phyloP scores from a whole-genome alignment of 1,284 basidiomycete genomes.

The Neolentinus lepideus region DNA sequence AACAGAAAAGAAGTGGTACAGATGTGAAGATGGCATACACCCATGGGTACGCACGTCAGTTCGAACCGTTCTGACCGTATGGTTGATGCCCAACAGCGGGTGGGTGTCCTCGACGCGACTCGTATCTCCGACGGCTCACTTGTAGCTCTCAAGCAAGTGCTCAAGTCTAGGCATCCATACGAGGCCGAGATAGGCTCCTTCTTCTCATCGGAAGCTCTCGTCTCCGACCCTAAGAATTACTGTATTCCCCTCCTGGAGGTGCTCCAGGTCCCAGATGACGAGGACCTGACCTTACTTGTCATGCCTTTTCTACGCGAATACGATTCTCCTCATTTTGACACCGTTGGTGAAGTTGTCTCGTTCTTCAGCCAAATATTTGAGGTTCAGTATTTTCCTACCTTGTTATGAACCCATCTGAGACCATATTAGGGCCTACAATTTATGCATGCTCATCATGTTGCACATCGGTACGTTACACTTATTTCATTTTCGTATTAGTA shows the following conservation, averaged over 20 bases:
- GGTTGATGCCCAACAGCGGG: neutral
- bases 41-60: neutral
- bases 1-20: neutral
- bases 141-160: neutral
- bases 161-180: neutral
- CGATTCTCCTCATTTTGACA: neutral
- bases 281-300: neutral
- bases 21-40: neutral
- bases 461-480: slow-evolving; percentile 13
- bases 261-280: slow-evolving; percentile 1
- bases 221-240: neutral
- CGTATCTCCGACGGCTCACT: neutral
- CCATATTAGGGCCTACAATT: slow-evolving; percentile 14
- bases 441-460: slow-evolving; percentile 16
- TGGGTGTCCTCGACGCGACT: neutral
- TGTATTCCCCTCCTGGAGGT: neutral
- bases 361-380: slow-evolving; percentile 1
- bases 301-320: neutral
- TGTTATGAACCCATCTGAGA: neutral
- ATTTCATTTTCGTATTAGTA: neutral
- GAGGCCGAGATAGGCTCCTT: neutral
- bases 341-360: neutral
- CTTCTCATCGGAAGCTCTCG: neutral
- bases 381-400: neutral
- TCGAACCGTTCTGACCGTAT: neutral